Evolutionary conservation across 169 alveolate genomes (phyloP).

Genomic region (Eimeria zaria): DNA sequence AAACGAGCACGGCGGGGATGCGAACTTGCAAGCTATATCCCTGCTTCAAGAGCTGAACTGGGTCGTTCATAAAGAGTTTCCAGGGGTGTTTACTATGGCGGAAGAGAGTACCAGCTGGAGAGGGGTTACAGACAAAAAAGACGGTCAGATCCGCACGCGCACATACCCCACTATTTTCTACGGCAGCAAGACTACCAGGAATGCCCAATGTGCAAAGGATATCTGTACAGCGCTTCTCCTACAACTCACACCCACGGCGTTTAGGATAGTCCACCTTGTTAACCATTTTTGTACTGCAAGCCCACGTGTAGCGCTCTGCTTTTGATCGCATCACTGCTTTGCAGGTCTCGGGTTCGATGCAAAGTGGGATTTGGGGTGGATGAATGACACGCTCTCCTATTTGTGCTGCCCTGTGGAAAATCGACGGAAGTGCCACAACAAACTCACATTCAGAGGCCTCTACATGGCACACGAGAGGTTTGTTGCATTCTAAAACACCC

Average conservation of each 20-base stretch:
- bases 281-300: background rate
- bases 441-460: slow-evolving; percentile 90
- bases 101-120: slow-evolving; percentile 90
- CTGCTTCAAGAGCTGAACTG: slow-evolving; percentile 89
- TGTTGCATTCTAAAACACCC: background rate
- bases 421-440: slow-evolving; percentile 86
- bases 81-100: slow-evolving; percentile 91
- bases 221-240: background rate
- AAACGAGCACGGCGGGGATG: slow-evolving; percentile 90
- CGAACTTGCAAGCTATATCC: slow-evolving; percentile 90
- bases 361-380: slow-evolving; percentile 91
- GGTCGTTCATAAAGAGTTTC: slow-evolving; percentile 90
- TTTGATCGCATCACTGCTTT: background rate
- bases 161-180: background rate
- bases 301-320: background rate
- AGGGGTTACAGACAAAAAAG: slow-evolving; percentile 88
- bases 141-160: slow-evolving; percentile 1
- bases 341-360: slow-evolving; percentile 90
- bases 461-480: slow-evolving; percentile 89
- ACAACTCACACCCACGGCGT: background rate
- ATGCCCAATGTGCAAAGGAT: background rate
- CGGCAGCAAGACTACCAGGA: background rate
- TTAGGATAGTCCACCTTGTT: no score
- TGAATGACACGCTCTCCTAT: slow-evolving; percentile 89
- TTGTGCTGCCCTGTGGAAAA: slow-evolving; percentile 87